Percentiles rank a stretch among this genome's conserved stretches.
These are phyloP conservation scores for Cordyceps cicadae DNA, from an alignment of 2,329 filamentous ascomycete genomes.

Conservation along the genomic window DNA sequence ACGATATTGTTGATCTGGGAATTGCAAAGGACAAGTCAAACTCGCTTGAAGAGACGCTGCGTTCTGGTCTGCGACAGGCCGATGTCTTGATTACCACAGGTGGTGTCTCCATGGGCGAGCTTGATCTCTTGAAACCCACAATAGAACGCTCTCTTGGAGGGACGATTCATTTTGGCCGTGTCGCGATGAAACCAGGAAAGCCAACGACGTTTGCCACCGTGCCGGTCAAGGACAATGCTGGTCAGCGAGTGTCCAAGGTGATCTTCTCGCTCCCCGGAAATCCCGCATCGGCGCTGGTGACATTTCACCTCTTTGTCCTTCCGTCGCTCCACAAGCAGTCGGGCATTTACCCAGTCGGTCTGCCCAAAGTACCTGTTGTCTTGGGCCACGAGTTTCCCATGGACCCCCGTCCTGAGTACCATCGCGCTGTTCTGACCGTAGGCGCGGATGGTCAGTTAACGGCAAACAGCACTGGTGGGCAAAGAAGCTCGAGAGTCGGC, in stretches of 20 bases:
- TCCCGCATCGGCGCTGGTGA: conserved; percentile 85
- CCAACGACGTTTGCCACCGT: conserved; percentile 95
- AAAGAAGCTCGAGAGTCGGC: conserved; percentile 82
- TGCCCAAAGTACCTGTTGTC: conserved; percentile 63
- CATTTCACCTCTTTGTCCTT: conserved; percentile 88
- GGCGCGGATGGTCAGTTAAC: conserved; percentile 58
- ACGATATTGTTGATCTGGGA: conserved; percentile 73
- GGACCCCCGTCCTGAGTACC: conserved; percentile 82
- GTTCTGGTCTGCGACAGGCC: conserved; percentile 61
- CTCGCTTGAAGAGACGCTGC: conserved; percentile 67
- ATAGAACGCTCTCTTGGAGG: conserved; percentile 85
- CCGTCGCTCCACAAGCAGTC: conserved; percentile 72
- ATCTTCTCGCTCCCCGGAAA: conserved; percentile 93
- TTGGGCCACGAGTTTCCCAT: conserved; percentile 65
- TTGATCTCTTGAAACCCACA: conserved; percentile 92
- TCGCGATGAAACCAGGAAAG: conserved; percentile 97
- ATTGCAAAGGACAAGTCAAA: conserved; percentile 70
- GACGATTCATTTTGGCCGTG: conserved; percentile 91
- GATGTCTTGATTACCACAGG: conserved; percentile 88
- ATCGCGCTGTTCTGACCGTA: conserved; percentile 67
- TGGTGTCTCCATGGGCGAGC: conserved; percentile 95
- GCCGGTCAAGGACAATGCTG: conserved; percentile 52
- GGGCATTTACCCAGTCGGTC: conserved; percentile 58
- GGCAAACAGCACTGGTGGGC: conserved; percentile 78
- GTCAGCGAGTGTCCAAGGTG: conserved; percentile 54